phyloP scores from a whole-genome alignment of 257 asterid genomes.

The Paulownia fortunei region DNA sequence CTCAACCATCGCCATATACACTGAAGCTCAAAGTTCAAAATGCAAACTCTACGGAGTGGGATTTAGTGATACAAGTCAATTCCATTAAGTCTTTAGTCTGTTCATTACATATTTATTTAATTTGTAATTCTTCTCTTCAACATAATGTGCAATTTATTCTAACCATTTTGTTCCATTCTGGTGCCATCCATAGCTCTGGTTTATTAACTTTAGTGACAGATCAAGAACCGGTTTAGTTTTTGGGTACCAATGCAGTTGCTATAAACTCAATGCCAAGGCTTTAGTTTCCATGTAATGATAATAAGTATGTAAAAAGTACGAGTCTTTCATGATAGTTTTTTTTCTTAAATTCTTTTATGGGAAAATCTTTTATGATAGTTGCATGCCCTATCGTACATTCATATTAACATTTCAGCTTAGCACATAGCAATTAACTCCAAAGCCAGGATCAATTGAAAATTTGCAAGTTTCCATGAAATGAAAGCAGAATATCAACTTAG shows the following conservation, averaged over 20 bases:
- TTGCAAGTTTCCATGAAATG: neutral
- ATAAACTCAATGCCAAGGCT: neutral
- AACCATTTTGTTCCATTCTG: neutral
- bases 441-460: neutral
- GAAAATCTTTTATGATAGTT: neutral
- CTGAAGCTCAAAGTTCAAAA: neutral
- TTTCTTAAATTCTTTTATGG: no score
- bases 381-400: neutral
- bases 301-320: no score
- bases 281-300: neutral
- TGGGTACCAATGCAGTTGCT: neutral
- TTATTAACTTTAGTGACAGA: neutral
- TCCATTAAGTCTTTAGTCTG: neutral
- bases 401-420: neutral
- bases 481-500: neutral
- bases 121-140: neutral
- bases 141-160: neutral
- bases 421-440: neutral
- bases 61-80: neutral
- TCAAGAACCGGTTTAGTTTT: neutral
- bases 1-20: neutral
- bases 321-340: no score
- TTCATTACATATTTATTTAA: neutral
- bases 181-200: neutral
- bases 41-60: neutral